A percentile compares a stretch with the other conserved stretches of the same genome.
Conservation (phyloP, 1,284 basidiomycete genomes). For the Rhodotorula glutinis region DNA sequence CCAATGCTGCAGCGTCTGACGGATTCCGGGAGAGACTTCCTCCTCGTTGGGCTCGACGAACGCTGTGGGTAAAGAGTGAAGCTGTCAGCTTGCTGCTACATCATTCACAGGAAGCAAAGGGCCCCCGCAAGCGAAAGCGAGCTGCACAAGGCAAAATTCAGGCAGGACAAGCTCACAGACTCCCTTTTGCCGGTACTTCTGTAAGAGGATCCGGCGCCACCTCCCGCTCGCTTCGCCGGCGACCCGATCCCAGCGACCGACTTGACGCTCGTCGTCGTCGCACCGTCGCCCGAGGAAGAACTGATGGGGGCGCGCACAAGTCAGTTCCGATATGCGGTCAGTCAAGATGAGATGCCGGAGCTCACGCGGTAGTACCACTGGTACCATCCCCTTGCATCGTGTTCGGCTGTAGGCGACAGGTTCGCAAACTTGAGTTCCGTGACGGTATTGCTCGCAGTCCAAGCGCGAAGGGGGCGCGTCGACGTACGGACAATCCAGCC, state of each 20-base stretch:
- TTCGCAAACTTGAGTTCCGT: not conserved
- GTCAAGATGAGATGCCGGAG: not conserved
- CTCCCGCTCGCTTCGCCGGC: slow-evolving; percentile 26
- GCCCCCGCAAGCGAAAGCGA: not conserved
- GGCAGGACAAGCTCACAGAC: not conserved
- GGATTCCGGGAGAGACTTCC: slow-evolving; percentile 24
- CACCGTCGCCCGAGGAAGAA: slow-evolving; percentile 21
- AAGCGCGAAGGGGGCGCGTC: not conserved
- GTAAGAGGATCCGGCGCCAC: slow-evolving; percentile 30
- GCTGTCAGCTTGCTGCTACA: no score
- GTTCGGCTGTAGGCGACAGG: slow-evolving; percentile 1
- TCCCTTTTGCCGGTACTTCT: slow-evolving; percentile 23
- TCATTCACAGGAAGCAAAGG: no score
- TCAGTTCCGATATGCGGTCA: not conserved
- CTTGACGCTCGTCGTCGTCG: slow-evolving; percentile 30
- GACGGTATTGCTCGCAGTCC: not conserved
- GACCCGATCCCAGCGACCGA: slow-evolving; percentile 24
- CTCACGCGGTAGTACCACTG: slow-evolving; percentile 33
- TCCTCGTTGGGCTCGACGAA: slow-evolving; percentile 32
- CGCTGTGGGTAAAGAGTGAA: not conserved
- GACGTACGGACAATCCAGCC: slow-evolving; percentile 22
- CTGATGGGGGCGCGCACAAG: not conserved
- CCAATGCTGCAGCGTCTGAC: slow-evolving; percentile 36
- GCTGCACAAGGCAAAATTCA: not conserved
- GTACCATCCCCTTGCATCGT: slow-evolving; percentile 34